These are phyloP conservation scores for Fusarium austroafricanum DNA, from an alignment of 2,329 filamentous ascomycete species.

Conservation along the genomic window DNA sequence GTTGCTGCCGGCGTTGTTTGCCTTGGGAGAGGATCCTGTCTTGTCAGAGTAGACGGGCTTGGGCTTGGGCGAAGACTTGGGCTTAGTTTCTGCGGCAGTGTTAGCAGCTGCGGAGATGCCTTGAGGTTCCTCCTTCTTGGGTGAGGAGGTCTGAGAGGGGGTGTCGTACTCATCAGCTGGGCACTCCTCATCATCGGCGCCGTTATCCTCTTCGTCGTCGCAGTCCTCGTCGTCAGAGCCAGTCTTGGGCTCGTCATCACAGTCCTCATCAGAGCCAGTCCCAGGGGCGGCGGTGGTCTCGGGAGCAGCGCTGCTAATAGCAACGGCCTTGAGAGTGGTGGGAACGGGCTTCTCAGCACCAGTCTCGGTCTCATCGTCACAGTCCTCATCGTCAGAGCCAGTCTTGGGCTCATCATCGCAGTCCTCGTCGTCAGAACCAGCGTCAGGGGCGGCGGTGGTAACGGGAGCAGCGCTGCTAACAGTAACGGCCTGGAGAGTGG, in stretches of 20 bases:
- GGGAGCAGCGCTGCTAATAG: not conserved
- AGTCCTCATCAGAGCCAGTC: not conserved
- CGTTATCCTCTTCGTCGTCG: constrained; percentile 21
- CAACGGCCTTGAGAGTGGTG: not conserved
- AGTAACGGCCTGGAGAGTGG: no score
- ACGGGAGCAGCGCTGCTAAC: constrained; percentile 4
- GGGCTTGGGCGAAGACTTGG: not conserved
- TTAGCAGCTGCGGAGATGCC: no score
- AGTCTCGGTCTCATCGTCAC: not conserved
- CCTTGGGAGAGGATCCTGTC: not conserved
- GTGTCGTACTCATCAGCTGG: constrained; percentile 21
- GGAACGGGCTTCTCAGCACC: no score
- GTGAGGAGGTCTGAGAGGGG: no score
- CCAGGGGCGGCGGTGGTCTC: constrained; percentile 20
- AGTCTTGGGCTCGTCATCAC: no score
- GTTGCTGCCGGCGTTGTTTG: not conserved
- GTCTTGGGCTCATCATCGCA: no score
- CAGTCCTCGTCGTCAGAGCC: constrained; percentile 35
- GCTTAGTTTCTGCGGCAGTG: not conserved
- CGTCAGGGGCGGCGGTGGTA: constrained; percentile 16
- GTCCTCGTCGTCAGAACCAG: not conserved
- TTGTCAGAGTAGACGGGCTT: not conserved
- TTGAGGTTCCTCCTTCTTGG: not conserved
- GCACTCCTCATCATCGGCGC: constrained; percentile 38
- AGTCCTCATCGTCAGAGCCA: not conserved